Evolutionary conservation across 179 eudicot species (phyloP).

Genomic region (Nepenthes alata): DNA sequence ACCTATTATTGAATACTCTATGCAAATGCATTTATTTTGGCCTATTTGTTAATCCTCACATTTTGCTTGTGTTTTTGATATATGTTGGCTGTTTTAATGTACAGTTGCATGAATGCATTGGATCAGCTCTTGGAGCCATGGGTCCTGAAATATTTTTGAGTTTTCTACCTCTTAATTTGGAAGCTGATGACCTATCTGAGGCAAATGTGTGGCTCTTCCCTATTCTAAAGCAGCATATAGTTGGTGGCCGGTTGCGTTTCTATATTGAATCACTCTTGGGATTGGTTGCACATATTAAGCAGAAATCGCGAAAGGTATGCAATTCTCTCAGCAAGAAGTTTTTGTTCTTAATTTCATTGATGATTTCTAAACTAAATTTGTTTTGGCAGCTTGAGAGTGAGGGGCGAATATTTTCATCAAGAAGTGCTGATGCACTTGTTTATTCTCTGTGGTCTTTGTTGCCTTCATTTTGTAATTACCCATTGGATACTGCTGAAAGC

Average conservation of each 20-base stretch:
- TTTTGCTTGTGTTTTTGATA: conserved; percentile 1
- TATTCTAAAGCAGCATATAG: conserved; percentile 64
- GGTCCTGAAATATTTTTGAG: conserved; percentile 80
- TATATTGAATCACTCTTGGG: conserved; percentile 54
- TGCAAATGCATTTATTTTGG: too few relatives aligned
- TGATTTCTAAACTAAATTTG: conserved; percentile 4
- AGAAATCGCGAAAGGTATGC: conserved; percentile 61
- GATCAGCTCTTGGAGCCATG: conserved; percentile 83
- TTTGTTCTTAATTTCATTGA: conserved; percentile 5
- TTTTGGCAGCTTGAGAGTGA: conserved; percentile 63
- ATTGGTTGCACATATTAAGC: conserved; percentile 32
- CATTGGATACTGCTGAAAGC: conserved; percentile 63
- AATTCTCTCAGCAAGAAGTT: conserved; percentile 1
- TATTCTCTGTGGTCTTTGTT: conserved; percentile 82
- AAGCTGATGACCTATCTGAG: conserved; percentile 47
- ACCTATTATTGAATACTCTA: too few relatives aligned
- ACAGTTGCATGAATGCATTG: conserved; percentile 90
- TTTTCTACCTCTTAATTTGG: conserved; percentile 68
- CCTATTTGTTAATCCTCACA: too few relatives aligned
- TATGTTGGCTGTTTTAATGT: conserved; percentile 7
- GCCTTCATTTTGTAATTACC: conserved; percentile 93
- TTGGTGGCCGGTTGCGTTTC: conserved; percentile 67
- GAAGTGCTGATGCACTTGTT: conserved; percentile 57
- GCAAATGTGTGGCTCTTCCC: conserved; percentile 86
- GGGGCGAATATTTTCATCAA: conserved; percentile 55